These are phyloP conservation scores for Verticillium albo-atrum DNA, from an alignment of 2,329 filamentous ascomycete genomes.

Conservation along the genomic window DNA sequence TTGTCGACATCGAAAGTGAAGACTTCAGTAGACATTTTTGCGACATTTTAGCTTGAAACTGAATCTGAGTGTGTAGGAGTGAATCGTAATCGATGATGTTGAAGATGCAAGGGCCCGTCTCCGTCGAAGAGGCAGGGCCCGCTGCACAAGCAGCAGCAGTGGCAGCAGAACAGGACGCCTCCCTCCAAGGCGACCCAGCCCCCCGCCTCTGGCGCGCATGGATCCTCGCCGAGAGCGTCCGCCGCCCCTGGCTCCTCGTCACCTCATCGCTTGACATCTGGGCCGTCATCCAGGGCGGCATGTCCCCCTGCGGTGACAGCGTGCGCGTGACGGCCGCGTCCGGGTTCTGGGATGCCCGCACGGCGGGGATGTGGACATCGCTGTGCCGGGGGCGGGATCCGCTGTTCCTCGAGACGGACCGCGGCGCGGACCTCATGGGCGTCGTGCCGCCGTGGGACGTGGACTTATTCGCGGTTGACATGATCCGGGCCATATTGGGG, in stretches of 20 bases:
- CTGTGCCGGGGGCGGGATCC: slow-evolving; percentile 1
- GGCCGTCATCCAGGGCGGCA: slow-evolving; percentile 11
- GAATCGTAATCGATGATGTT: background rate
- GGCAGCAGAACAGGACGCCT: background rate
- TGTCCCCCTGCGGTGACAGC: slow-evolving; percentile 12
- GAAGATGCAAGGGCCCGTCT: no score
- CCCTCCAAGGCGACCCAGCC: slow-evolving; percentile 7
- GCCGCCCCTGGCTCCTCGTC: slow-evolving; percentile 16
- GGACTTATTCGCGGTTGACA: slow-evolving; percentile 7
- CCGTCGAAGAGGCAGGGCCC: background rate
- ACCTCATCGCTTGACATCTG: slow-evolving; percentile 14
- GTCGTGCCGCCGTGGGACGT: slow-evolving; percentile 5
- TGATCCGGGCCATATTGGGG: slow-evolving; percentile 7
- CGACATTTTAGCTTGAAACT: background rate
- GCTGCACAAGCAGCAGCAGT: background rate
- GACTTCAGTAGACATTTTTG: background rate
- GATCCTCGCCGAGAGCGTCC: slow-evolving; percentile 22
- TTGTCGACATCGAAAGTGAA: background rate
- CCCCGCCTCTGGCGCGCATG: slow-evolving; percentile 21
- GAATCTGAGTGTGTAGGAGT: background rate
- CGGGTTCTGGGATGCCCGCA: slow-evolving; percentile 21
- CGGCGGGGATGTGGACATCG: slow-evolving; percentile 16
- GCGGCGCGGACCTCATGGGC: background rate
- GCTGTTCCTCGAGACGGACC: slow-evolving; percentile 1
- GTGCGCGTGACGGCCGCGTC: slow-evolving; percentile 18